Percentiles rank a stretch among this genome's conserved stretches.
Evolutionary conservation across 1,284 basidiomycete species (phyloP).

Genomic region (Papiliotrema nemorosa): DNA sequence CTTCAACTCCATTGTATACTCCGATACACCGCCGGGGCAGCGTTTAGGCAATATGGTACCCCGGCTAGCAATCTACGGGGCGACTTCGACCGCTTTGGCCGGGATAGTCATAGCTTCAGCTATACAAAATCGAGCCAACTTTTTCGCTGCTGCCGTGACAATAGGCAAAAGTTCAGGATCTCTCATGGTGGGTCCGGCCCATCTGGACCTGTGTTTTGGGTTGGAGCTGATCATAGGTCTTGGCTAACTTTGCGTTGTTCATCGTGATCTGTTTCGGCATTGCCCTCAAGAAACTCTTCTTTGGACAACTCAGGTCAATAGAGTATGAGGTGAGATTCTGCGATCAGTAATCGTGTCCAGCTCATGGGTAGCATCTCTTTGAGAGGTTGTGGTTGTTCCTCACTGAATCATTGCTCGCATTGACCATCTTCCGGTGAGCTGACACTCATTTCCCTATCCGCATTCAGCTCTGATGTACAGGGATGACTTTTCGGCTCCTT

Average conservation of each 20-base stretch:
- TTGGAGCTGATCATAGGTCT: slow-evolving; percentile 56
- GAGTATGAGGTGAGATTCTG: slow-evolving; percentile 76
- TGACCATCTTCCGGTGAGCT: slow-evolving; percentile 81
- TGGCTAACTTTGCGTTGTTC: slow-evolving; percentile 89
- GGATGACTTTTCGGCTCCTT: slow-evolving; percentile 87
- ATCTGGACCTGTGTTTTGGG: background rate
- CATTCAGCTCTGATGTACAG: slow-evolving; percentile 16
- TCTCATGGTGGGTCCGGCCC: slow-evolving; percentile 62
- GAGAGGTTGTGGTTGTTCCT: slow-evolving; percentile 97
- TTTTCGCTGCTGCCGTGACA: slow-evolving; percentile 88
- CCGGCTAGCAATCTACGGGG: slow-evolving; percentile 61
- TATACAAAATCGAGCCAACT: slow-evolving; percentile 79
- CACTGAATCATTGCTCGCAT: slow-evolving; percentile 89
- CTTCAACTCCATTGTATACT: no score
- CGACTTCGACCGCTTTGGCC: slow-evolving; percentile 67
- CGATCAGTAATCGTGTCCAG: background rate
- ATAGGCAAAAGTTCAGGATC: slow-evolving; percentile 88
- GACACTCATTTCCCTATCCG: slow-evolving; percentile 7
- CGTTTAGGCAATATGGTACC: slow-evolving; percentile 29
- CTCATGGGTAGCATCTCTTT: slow-evolving; percentile 69
- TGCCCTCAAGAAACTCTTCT: slow-evolving; percentile 80
- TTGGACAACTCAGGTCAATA: slow-evolving; percentile 79
- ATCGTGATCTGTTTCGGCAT: slow-evolving; percentile 72
- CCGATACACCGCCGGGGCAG: no score
- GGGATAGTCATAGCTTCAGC: slow-evolving; percentile 71